Conservation (phyloP, 2,329 filamentous ascomycete species). For the Penicillium expansum region DNA sequence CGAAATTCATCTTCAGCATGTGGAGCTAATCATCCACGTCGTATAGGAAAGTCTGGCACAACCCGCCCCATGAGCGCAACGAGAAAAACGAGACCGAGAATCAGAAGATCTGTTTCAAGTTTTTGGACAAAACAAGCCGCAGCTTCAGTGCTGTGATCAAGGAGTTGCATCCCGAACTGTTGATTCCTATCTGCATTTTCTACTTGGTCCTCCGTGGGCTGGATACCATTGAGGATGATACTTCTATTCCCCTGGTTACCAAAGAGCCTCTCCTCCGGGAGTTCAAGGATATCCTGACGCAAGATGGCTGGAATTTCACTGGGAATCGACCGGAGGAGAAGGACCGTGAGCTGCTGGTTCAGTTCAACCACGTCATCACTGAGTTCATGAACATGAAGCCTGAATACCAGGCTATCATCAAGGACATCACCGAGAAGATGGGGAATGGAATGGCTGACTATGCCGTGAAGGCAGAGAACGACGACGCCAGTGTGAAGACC, state of each 20-base stretch:
- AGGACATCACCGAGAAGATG: constrained; percentile 92
- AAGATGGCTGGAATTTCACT: constrained; percentile 86
- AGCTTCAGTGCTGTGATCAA: constrained; percentile 93
- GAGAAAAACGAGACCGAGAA: constrained; percentile 69
- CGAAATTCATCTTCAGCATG: constrained; percentile 7
- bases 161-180: constrained; percentile 90
- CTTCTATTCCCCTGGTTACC: constrained; percentile 75
- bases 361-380: constrained; percentile 81
- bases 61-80: constrained; percentile 83
- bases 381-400: constrained; percentile 89
- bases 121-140: constrained; percentile 82
- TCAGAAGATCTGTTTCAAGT: constrained; percentile 79
- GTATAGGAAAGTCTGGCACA: constrained; percentile 90
- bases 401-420: constrained; percentile 79
- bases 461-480: constrained; percentile 76
- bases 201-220: constrained; percentile 89
- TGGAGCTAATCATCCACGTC: constrained; percentile 11
- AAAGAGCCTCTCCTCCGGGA: constrained; percentile 84
- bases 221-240: constrained; percentile 99
- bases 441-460: constrained; percentile 99
- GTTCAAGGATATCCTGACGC: constrained; percentile 74
- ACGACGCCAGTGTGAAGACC: constrained; percentile 75
- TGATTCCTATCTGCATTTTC: constrained; percentile 85
- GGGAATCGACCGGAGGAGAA: constrained; percentile 89
- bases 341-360: constrained; percentile 84